Evolutionary conservation across 2,329 filamentous ascomycete species (phyloP), one percentile per base, ranked within the genome.

Genomic region (Cladosporium velox): DNA sequence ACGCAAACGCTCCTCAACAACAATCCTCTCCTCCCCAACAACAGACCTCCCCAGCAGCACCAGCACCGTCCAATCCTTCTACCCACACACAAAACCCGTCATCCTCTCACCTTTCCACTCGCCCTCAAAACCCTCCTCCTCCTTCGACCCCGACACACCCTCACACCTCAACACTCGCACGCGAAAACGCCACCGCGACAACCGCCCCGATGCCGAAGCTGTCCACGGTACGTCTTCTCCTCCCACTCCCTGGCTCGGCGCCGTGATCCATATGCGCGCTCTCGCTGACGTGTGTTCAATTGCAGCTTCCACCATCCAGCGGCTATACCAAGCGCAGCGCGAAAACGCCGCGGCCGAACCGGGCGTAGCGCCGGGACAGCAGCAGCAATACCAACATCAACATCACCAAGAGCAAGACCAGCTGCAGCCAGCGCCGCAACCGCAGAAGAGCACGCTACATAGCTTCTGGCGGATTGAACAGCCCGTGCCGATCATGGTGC

Each of bases 141-240:
- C 51, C 71, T 14, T 66, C 54, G 62, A 67, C 52, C 68, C 72
- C 24, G 70, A 73, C 30, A 47, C 41, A 15, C 59, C 71, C 18
- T 59, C 67, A 30, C 70, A 87, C 70, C 80, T 87, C 54, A 81
- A 84, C 70, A 83, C 82, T 67, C 83, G 87, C 21, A 89, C 87
- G 65, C 80, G 83, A 67, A 89, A 89, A 75, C 78, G 87, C 38
- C 82, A 85, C 69, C 80, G 86, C 66, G 83, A 88, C 73, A 83
- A 85, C 71, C 80, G 86, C 54, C 87, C 86, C 0, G 82, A 86
- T 64, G 85, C 87, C 64, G 77, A 82, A 64, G 75, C 79, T 18
- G 81, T 88, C 65, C 84, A 87, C 73, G 82, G 86, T 87, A 21
- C 35, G 26, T 54, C 51, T 34, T 18, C 30, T 24, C 24, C 44